These are phyloP conservation scores for Talaromyces amestolkiae DNA, from an alignment of 2,329 filamentous ascomycete genomes.

Conservation along the genomic window DNA sequence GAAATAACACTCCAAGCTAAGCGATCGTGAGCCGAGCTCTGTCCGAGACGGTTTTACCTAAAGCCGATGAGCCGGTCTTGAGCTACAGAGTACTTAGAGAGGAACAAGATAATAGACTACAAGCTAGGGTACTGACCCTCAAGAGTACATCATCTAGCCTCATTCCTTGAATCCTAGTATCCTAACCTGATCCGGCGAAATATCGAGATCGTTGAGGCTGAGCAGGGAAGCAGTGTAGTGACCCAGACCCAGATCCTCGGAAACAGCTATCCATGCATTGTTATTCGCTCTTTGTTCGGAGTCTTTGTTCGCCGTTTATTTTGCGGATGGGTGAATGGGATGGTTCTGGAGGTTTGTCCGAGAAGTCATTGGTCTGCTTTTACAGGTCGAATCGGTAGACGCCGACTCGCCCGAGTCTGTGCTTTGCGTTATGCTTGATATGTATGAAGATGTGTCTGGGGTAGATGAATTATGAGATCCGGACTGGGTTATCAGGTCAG, in stretches of 20 bases:
- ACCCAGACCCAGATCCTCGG: background rate
- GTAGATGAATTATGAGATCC: background rate
- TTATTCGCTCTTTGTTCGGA: background rate
- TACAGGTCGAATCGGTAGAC: background rate
- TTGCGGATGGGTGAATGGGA: background rate
- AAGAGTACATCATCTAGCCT: background rate
- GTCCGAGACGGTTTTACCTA: background rate
- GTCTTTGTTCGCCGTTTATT: background rate
- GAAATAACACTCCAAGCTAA: background rate
- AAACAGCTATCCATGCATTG: background rate
- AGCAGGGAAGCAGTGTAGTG: background rate
- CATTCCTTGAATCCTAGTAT: background rate
- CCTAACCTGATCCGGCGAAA: slow-evolving; percentile 1
- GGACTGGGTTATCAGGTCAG: background rate
- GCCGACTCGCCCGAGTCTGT: background rate
- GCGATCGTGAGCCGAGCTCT: background rate
- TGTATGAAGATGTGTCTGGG: background rate
- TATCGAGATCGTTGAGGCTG: background rate
- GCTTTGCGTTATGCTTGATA: background rate
- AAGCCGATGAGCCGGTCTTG: background rate
- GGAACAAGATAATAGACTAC: background rate
- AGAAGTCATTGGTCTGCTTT: background rate
- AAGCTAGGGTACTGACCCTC: background rate
- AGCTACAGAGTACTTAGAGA: background rate
- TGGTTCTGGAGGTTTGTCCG: background rate